Base-by-base conservation (phyloP, 139 green algal species). In the Chlorella sp. region DNA sequence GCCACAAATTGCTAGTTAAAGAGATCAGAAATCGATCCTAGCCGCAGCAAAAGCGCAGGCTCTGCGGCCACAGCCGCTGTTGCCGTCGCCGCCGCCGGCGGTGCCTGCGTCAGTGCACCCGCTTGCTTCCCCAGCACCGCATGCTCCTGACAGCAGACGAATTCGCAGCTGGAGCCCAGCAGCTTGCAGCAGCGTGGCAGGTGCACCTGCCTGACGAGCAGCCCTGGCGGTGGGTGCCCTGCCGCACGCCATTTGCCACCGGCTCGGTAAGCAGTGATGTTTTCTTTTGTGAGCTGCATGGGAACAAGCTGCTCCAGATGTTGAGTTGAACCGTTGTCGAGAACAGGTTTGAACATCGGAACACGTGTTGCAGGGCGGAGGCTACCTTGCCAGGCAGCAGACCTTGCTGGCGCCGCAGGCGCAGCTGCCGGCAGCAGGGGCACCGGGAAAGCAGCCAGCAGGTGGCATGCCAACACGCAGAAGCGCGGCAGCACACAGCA, bases 191-290 rank as follows among this genome's bases (percentile, higher is more conserved):
- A 4, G 57, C 55, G 3, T 85, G 80, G 80, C 11, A 23, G 7
- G 38, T 39, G 15, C 28, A 20, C 32, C 55, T 78, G 28, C 80
- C 80, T 23, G 51, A 26, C 5, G 34, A 64, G 39, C 57, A n/a
- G 12, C 28, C n/a, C 0, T 86, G 81, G 81, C 44, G 17, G 3
- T 86, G 81, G 81, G 71, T 85, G 16, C 47, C 51, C 16, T 34
- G 26, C 25, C 28, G 55, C 16, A 25, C 21, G 1, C 51, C 80
- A 1, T 85, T 85, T 62, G 67, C 68, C 12, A 32, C 76, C 12
- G 17, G 34, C 36, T 16, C 13, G 76, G 76, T 83, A 55, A 30
- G 76, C 51, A 7, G 5, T 15, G 23, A 9, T 23, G 5, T 63
- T 12, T 16, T n/a, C n/a, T n/a, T n/a, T n/a, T n/a, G n/a, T n/a